These are phyloP conservation scores for Termitomyces eurrhizus DNA, from an alignment of 768 basidiomycete species.

Conservation along the genomic window DNA sequence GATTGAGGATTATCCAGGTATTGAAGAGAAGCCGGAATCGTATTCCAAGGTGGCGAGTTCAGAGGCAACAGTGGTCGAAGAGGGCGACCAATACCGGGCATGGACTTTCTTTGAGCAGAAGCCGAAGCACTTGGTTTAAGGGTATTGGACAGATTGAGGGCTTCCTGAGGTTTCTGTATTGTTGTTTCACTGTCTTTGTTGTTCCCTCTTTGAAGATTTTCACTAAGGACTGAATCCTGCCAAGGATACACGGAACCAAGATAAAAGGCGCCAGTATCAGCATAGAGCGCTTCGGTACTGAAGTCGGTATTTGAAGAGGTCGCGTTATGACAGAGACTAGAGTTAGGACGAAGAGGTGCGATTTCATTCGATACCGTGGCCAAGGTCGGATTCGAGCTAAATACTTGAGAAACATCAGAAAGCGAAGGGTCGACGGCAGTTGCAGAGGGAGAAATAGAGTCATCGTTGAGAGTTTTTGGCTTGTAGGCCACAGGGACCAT, in stretches of 20 bases:
- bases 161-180: neutral
- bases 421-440: neutral
- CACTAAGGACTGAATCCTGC: neutral
- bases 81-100: neutral
- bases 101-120: neutral
- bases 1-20: neutral
- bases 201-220: neutral
- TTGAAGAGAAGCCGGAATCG: neutral
- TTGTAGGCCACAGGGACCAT: conserved; percentile 12
- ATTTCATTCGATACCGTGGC: neutral
- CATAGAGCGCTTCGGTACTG: neutral
- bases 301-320: neutral
- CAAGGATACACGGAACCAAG: neutral
- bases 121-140: neutral
- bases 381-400: neutral
- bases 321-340: neutral
- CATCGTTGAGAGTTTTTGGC: neutral
- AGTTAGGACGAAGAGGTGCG: neutral
- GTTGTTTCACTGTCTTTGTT: neutral
- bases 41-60: neutral
- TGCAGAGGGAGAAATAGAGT: neutral
- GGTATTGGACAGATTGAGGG: neutral
- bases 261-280: too few species aligned
- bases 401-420: neutral
- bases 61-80: conserved; percentile 3